Evolutionary conservation across 225 moss, liverwort and hornwort genomes (phyloP).

Genomic region (Sphagnum contortum): DNA sequence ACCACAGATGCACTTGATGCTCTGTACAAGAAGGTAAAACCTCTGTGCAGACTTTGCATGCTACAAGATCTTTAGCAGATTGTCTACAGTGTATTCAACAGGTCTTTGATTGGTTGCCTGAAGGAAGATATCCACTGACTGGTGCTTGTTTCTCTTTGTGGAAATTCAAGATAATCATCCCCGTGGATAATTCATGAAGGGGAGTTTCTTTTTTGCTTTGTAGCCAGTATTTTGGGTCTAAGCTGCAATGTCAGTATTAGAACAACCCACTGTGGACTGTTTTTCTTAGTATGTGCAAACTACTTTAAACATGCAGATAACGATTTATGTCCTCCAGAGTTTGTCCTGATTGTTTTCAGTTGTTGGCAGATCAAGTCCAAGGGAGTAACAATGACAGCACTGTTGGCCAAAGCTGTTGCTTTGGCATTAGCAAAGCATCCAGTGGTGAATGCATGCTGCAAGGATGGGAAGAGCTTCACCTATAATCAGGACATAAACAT

Average conservation of each 20-base stretch:
- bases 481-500: conserved; percentile 86
- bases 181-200: neutral
- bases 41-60: neutral
- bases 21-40: conserved; percentile 78
- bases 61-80: neutral
- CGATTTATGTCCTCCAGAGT: too few species aligned
- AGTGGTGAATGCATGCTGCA: conserved; percentile 85
- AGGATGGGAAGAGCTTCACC: conserved; percentile 92
- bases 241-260: too few species aligned
- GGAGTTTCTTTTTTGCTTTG: neutral
- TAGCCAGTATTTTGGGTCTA: neutral
- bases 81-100: neutral
- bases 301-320: too few species aligned
- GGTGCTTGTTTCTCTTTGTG: too few species aligned
- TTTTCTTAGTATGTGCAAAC: too few species aligned
- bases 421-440: conserved; percentile 89
- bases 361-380: conserved; percentile 72
- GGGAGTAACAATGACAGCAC: conserved; percentile 97
- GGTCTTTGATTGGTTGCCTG: neutral
- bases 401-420: conserved; percentile 90
- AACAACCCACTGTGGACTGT: too few species aligned
- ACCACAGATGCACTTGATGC: conserved; percentile 82
- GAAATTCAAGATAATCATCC: too few species aligned
- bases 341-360: neutral
- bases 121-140: too few species aligned